Evolutionary conservation across 2,329 filamentous ascomycete species (phyloP).

Genomic region (Cladosporium sp.): DNA sequence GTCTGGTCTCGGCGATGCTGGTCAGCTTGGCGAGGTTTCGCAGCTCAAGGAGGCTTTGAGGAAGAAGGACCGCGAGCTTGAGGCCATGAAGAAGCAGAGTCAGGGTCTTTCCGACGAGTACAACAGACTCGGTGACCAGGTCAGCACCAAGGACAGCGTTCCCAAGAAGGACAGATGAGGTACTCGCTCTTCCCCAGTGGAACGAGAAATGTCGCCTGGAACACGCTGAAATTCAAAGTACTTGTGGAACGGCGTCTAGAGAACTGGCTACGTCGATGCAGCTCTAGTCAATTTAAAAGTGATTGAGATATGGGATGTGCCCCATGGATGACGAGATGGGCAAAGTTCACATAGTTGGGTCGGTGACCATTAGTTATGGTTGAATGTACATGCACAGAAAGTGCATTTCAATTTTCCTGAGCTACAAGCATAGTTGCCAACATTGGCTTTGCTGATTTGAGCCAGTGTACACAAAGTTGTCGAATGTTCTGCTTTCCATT

Average conservation of each 20-base stretch:
- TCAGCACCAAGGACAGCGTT: conserved; percentile 57
- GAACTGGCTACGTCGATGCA: background rate
- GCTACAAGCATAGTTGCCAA: background rate
- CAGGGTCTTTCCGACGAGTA: conserved; percentile 83
- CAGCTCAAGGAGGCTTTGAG: conserved; percentile 65
- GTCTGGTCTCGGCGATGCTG: conserved; percentile 71
- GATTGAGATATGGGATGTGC: background rate
- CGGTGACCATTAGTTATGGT: background rate
- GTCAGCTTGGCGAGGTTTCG: conserved; percentile 73
- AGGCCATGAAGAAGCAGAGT: conserved; percentile 89
- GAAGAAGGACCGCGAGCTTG: conserved; percentile 78
- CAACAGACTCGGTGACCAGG: conserved; percentile 79
- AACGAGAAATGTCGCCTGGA: background rate
- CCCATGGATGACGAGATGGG: background rate
- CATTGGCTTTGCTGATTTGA: background rate
- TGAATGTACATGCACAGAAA: background rate
- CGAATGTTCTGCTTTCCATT: background rate
- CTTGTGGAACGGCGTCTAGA: background rate
- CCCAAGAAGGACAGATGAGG: conserved; percentile 58
- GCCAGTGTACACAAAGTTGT: background rate
- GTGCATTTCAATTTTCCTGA: background rate
- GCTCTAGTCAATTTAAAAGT: background rate
- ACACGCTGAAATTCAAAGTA: too few species aligned
- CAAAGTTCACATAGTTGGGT: background rate
- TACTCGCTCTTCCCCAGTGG: too few species aligned